Evolutionary conservation across 805 yeast species (phyloP).

Genomic region (Candida pseudoglaebosa): DNA sequence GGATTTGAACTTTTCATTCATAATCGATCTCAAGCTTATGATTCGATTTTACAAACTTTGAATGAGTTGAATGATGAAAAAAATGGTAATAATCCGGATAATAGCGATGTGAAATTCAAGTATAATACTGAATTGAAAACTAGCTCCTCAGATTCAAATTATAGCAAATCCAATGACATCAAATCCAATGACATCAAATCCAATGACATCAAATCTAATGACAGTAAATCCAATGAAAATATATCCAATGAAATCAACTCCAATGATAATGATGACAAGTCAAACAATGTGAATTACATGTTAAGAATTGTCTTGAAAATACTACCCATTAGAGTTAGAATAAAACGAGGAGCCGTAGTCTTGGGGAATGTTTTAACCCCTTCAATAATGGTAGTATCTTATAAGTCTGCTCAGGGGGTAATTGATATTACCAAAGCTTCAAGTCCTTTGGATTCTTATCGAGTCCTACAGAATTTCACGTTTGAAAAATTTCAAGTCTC

Average conservation of each 20-base stretch:
- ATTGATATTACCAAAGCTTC: slow-evolving; percentile 53
- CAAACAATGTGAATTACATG: slow-evolving; percentile 2
- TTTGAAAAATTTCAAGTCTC: slow-evolving; percentile 54
- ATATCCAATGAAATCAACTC: neutral
- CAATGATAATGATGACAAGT: neutral
- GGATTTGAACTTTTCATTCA: slow-evolving; percentile 84
- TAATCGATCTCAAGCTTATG: slow-evolving; percentile 77
- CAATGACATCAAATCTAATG: neutral
- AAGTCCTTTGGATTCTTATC: slow-evolving; percentile 51
- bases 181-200: neutral
- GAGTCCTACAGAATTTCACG: slow-evolving; percentile 41
- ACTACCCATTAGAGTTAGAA: slow-evolving; percentile 60
- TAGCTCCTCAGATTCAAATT: neutral
- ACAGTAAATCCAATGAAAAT: neutral
- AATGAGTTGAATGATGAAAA: slow-evolving; percentile 7
- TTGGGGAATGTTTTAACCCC: slow-evolving; percentile 80
- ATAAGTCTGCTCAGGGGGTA: slow-evolving; percentile 48
- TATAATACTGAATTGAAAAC: neutral
- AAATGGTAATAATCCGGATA: neutral
- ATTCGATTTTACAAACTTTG: slow-evolving; percentile 47
- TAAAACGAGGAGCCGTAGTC: slow-evolving; percentile 68
- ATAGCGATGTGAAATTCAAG: neutral
- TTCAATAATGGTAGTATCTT: slow-evolving; percentile 62
- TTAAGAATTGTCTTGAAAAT: slow-evolving; percentile 22
- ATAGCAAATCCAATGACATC: neutral